A percentile compares a stretch with the other conserved stretches of the same genome.
Evolutionary conservation across 257 asterid genomes (phyloP).

Genomic region (Fraxinus anomala): DNA sequence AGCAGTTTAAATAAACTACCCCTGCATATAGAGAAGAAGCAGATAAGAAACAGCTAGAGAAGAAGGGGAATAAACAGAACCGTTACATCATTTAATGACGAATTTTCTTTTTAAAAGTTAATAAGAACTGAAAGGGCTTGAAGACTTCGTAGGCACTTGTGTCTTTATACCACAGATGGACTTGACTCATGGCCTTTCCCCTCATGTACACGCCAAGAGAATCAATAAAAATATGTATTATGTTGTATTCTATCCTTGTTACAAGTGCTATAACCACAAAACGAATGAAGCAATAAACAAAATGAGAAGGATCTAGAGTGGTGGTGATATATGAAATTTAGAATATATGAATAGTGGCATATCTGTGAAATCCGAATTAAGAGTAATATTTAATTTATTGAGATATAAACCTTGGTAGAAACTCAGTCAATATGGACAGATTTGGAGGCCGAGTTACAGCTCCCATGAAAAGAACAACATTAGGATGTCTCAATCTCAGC

Average conservation of each 20-base stretch:
- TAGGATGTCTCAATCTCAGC: slow-evolving; percentile 96
- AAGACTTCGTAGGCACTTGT: neutral
- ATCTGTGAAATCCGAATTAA: neutral
- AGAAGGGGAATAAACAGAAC: slow-evolving; percentile 16
- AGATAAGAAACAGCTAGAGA: slow-evolving; percentile 24
- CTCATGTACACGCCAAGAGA: neutral
- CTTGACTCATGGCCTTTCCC: neutral
- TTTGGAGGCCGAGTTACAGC: slow-evolving; percentile 94
- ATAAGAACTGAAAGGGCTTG: neutral
- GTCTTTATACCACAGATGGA: neutral
- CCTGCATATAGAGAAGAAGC: slow-evolving; percentile 53
- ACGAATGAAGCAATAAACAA: neutral
- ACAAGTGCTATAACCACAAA: neutral
- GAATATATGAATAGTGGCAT: slow-evolving; percentile 3
- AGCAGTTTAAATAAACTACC: slow-evolving; percentile 92
- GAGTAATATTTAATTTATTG: neutral
- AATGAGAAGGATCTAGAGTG: neutral
- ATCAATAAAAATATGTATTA: neutral
- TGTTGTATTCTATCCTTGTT: neutral
- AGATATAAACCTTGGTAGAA: slow-evolving; percentile 78
- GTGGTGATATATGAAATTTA: slow-evolving; percentile 1
- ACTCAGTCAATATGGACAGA: slow-evolving; percentile 92
- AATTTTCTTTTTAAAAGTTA: neutral
- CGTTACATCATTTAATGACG: slow-evolving; percentile 3
- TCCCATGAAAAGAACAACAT: slow-evolving; percentile 98